These are phyloP conservation scores for Globisporangium takayamanum DNA, from an alignment of 352 stramenopile genomes.

Conservation along the genomic window DNA sequence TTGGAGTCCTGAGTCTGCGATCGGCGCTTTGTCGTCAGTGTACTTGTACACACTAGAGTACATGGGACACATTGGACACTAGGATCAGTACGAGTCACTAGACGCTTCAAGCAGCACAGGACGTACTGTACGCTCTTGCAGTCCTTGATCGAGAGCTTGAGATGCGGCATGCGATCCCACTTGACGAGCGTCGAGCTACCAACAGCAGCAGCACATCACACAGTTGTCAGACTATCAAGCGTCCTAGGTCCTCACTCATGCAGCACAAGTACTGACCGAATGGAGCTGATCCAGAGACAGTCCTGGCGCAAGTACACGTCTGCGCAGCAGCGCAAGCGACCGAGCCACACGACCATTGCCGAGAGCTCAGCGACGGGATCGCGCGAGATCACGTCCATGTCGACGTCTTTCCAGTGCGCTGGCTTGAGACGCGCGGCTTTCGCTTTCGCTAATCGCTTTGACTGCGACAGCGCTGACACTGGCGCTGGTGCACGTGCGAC, in stretches of 20 bases:
- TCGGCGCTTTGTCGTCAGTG: conserved; percentile 4
- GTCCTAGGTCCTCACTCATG: conserved; percentile 3
- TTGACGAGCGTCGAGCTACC: conserved; percentile 4
- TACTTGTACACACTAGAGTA: conserved; percentile 9
- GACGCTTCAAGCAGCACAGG: background rate
- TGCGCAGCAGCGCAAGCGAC: conserved; percentile 28
- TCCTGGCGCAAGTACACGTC: conserved; percentile 30
- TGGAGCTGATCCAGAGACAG: conserved; percentile 29
- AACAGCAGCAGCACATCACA: background rate
- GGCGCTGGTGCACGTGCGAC: background rate
- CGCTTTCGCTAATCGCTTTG: background rate
- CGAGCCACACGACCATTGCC: conserved; percentile 35
- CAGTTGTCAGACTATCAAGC: background rate
- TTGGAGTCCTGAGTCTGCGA: background rate
- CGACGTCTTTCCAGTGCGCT: conserved; percentile 14
- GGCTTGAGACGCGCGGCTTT: conserved; percentile 1
- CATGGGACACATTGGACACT: background rate
- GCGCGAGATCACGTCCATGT: conserved; percentile 21
- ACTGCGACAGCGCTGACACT: background rate
- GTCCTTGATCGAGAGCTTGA: conserved; percentile 7
- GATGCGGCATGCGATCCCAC: conserved; percentile 11
- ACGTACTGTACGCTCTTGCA: conserved; percentile 12
- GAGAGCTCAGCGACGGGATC: conserved; percentile 13
- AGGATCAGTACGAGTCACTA: background rate
- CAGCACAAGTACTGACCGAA: conserved; percentile 16